phyloP scores from a whole-genome alignment of 345 rosid species.

The Moricandia arvensis region DNA sequence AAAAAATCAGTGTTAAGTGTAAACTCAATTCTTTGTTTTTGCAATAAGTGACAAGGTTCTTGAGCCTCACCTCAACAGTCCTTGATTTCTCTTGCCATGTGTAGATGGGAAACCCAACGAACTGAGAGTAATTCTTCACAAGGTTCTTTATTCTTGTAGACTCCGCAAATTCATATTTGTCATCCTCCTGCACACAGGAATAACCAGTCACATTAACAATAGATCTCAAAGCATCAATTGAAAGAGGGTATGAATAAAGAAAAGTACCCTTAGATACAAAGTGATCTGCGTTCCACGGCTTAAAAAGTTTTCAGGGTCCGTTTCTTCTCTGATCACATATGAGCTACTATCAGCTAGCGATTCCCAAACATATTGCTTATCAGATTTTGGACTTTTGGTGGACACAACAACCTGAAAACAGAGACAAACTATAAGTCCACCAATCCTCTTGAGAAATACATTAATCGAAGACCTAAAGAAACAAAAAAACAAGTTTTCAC shows the following conservation, averaged over 20 bases:
- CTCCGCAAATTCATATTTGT: conserved; percentile 84
- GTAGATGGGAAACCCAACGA: conserved; percentile 94
- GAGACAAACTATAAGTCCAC: conserved; percentile 1
- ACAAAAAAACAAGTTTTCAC: conserved; percentile 33
- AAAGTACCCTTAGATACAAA: conserved; percentile 75
- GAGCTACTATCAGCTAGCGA: conserved; percentile 88
- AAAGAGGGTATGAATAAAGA: background rate
- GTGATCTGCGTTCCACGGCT: conserved; percentile 89
- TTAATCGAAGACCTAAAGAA: background rate
- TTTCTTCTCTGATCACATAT: conserved; percentile 81
- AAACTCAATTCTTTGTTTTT: background rate
- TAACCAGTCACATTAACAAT: conserved; percentile 1
- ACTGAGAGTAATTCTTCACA: conserved; percentile 96
- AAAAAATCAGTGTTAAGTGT: background rate
- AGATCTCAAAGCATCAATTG: background rate
- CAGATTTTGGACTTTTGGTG: conserved; percentile 93
- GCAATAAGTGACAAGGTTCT: background rate
- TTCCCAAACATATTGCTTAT: conserved; percentile 96
- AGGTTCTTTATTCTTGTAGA: conserved; percentile 71
- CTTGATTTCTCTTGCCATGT: conserved; percentile 94
- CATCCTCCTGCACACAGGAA: conserved; percentile 64
- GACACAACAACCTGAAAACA: conserved; percentile 77
- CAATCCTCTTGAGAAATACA: background rate
- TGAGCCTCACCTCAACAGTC: conserved; percentile 70
- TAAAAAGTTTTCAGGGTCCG: conserved; percentile 71